phyloP scores from a whole-genome alignment of 2,329 filamentous ascomycete species.

The Geosmithia putterillii region DNA sequence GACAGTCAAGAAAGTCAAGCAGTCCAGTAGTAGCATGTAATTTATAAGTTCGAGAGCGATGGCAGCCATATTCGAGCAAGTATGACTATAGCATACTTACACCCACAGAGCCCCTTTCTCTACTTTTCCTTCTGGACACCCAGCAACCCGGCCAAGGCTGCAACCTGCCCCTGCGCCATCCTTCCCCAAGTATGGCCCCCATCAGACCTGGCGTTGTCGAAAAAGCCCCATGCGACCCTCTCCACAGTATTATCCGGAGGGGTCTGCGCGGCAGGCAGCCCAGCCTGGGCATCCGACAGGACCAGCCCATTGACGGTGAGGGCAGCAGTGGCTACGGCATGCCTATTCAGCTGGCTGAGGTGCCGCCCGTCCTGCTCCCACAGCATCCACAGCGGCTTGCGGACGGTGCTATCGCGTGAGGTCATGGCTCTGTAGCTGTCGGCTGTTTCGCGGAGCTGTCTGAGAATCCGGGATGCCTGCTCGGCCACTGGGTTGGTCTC shows the following conservation, averaged over 20 bases:
- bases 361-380: slow-evolving; percentile 20
- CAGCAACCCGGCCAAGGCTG: slow-evolving; percentile 7
- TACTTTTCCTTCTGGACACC: not conserved
- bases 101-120: not conserved
- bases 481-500: not conserved
- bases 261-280: not conserved
- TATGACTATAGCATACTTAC: not conserved
- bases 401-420: slow-evolving; percentile 7
- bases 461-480: not conserved
- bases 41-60: no score
- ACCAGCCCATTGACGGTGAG: slow-evolving; percentile 12
- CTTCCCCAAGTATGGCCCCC: slow-evolving; percentile 17
- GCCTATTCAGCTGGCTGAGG: slow-evolving; percentile 14
- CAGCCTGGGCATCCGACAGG: slow-evolving; percentile 9
- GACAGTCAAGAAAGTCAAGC: no score
- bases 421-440: not conserved
- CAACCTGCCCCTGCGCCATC: slow-evolving; percentile 13
- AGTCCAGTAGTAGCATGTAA: no score
- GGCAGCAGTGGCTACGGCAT: slow-evolving; percentile 10
- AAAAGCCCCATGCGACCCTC: slow-evolving; percentile 18
- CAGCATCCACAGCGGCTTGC: slow-evolving; percentile 13
- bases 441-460: not conserved
- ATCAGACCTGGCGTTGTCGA: slow-evolving; percentile 12
- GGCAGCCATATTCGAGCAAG: not conserved
- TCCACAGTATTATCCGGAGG: slow-evolving; percentile 12